Conservation (phyloP, 2,329 filamentous ascomycete species). For the Hymenoscyphus infarciens region DNA sequence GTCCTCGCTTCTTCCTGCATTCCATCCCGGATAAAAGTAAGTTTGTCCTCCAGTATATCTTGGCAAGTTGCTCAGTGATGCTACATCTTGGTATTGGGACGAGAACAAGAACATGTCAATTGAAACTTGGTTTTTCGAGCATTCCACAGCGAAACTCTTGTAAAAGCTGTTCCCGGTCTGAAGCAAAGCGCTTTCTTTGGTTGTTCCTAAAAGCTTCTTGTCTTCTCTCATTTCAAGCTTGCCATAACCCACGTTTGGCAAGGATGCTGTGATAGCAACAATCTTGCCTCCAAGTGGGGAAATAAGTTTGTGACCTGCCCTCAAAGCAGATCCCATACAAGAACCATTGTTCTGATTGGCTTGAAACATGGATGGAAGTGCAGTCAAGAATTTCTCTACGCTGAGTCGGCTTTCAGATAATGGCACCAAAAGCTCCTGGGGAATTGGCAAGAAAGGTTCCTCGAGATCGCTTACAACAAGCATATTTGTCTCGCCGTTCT, state of each 20-base stretch:
- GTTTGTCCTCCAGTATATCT: constrained; percentile 96
- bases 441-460: constrained; percentile 93
- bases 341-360: constrained; percentile 85
- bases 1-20: constrained; percentile 87
- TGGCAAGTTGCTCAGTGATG: constrained; percentile 90
- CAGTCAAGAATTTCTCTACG: constrained; percentile 85
- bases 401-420: constrained; percentile 84
- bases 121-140: constrained; percentile 97
- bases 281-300: constrained; percentile 93
- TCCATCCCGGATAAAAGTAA: constrained; percentile 97
- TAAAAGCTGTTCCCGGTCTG: constrained; percentile 96
- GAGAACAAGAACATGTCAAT: constrained; percentile 98
- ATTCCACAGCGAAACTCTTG: constrained; percentile 98
- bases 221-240: constrained; percentile 93
- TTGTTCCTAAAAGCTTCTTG: constrained; percentile 91
- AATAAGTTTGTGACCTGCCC: constrained; percentile 93
- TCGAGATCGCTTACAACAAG: constrained; percentile 92
- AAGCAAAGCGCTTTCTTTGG: constrained; percentile 81
- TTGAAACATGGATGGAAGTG: constrained; percentile 94
- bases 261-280: constrained; percentile 80
- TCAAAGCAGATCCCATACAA: constrained; percentile 91
- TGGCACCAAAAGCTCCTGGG: constrained; percentile 85
- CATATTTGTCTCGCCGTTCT: constrained; percentile 83
- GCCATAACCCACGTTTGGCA: constrained; percentile 86
- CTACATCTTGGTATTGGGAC: constrained; percentile 94